Base-by-base conservation (phyloP, 257 asterid genomes). In the Solanum etuberosum region DNA sequence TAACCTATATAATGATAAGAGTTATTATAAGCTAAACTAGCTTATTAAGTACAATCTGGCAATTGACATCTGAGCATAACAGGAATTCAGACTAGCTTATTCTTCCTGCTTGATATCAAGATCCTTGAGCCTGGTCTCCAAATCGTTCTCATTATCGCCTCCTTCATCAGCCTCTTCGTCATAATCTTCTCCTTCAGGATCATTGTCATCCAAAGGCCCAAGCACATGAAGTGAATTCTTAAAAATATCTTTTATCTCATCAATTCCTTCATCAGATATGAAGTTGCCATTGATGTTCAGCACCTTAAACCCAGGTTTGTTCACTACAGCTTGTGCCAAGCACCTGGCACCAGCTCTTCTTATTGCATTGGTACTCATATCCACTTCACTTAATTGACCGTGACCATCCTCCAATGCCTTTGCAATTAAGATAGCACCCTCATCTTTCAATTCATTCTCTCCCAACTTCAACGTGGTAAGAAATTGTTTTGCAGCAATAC, bases 251-350 rank as follows among this genome's bases (percentile, higher is more conserved):
- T 90, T 93, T 80, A 97, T 94, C 93, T 97, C 99, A 88, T 97
- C 99, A 86, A 97, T 89, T 86, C 99, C 99, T 85, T 95, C 98
- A 86, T 96, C 99, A 43, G 99, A 97, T 70, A 97, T 93, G 94
- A 90, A 97, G 90, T 97, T 97, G 34, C 95, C 98, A 87, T 97
- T 91, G 87, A 97, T 94, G 86, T 93, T 94, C 27, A 97, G 89
- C 91, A 95, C 43, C 86, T 91, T 92, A 67, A 95, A 88, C 61
- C 93, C 93, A 1, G 94, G 97, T 91, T 95, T 97, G 86, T 88
- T 85, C 48, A 92, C 93, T 61, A 95, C 92, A 83, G 97, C 97
- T 90, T 89, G 96, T 27, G 97, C 98, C 92, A 97, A 92, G 89
- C 95, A 87, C 92, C 97, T 92, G 4, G 99, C 98, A 63, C 99